Evolutionary conservation across 495 filamentous ascomycete genomes (phyloP).

Genomic region (Aspergillus nanangensis): DNA sequence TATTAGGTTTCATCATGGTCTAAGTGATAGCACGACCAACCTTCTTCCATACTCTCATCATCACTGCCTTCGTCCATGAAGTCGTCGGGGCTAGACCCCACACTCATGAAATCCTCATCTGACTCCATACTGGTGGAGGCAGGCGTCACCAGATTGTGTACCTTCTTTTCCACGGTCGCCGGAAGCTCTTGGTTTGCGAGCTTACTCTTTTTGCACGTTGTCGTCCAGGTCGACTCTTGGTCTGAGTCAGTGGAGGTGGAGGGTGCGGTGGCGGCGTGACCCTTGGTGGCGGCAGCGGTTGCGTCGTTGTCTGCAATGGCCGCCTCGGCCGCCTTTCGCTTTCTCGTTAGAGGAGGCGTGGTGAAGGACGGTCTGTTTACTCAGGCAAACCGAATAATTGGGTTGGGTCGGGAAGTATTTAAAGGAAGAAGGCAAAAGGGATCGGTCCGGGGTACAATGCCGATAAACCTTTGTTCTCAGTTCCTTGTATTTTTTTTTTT

Average conservation of each 20-base stretch:
- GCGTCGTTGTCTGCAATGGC: conserved; percentile 48
- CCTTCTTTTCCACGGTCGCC: conserved; percentile 12
- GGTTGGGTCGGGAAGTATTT: no score
- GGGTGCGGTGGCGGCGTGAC: conserved; percentile 19
- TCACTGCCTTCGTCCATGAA: conserved; percentile 70
- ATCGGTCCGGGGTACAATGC: background rate
- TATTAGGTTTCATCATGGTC: background rate
- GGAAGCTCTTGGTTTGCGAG: conserved; percentile 6
- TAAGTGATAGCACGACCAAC: conserved; percentile 43
- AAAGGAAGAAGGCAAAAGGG: background rate
- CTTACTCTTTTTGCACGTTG: conserved; percentile 17
- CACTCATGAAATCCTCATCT: conserved; percentile 92
- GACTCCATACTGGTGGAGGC: conserved; percentile 77
- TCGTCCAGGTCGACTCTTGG: no score
- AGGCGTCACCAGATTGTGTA: conserved; percentile 36
- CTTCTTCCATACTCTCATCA: conserved; percentile 72
- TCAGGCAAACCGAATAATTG: no score
- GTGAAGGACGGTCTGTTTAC: conserved; percentile 44
- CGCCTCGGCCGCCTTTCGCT: conserved; percentile 89
- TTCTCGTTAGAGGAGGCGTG: conserved; percentile 69
- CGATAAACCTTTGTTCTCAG: background rate
- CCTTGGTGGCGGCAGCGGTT: conserved; percentile 34
- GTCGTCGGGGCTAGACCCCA: conserved; percentile 72
- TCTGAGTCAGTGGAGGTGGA: conserved; percentile 29
- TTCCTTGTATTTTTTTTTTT: no score